These are phyloP conservation scores for Gossypium sturtianum DNA, from an alignment of 345 rosid species.

Conservation along the genomic window DNA sequence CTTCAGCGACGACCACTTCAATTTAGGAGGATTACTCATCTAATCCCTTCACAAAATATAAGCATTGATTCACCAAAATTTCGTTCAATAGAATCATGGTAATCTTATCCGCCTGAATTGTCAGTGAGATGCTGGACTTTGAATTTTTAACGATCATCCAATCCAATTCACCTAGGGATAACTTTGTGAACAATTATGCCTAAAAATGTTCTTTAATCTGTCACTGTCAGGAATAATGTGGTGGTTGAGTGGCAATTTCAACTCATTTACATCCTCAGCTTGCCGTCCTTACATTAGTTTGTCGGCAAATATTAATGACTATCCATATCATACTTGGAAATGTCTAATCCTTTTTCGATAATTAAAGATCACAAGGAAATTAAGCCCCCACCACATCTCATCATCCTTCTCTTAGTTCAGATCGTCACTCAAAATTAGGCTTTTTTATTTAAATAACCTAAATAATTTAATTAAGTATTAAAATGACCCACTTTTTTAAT, in stretches of 20 bases:
- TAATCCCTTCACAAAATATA: neutral
- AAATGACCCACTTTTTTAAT: no score
- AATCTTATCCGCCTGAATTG: neutral
- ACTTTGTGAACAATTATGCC: neutral
- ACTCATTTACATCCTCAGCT: neutral
- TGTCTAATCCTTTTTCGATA: neutral
- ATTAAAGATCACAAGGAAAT: no score
- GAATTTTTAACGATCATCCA: neutral
- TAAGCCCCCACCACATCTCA: no score
- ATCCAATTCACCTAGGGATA: neutral
- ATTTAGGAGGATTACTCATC: neutral
- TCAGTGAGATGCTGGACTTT: neutral
- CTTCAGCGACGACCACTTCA: neutral
- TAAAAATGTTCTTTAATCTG: neutral
- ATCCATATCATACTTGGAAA: neutral
- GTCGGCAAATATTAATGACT: no score
- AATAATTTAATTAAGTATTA: no score
- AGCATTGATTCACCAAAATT: neutral
- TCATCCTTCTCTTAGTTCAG: no score
- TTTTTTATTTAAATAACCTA: no score
- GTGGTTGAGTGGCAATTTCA: neutral
- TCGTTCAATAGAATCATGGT: neutral
- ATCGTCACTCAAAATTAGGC: no score
- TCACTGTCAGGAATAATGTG: neutral
- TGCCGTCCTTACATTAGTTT: no score